Conservation (phyloP, 2,329 filamentous ascomycete genomes). For the Fusarium luffae region DNA sequence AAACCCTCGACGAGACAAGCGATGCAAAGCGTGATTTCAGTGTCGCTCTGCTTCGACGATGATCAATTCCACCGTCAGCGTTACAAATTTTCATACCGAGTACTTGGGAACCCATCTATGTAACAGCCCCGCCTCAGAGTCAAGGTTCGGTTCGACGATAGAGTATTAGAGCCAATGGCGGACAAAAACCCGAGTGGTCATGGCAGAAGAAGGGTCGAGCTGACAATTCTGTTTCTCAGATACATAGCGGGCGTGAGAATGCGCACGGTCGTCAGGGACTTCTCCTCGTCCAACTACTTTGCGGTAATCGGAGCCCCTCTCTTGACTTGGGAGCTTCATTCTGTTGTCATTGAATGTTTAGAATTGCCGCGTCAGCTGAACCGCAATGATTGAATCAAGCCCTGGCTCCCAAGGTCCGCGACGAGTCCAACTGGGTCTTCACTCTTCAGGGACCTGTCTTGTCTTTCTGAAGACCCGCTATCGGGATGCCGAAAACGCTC, state of each 20-base stretch:
- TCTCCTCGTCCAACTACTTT: constrained; percentile 7
- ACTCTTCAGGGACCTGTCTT: constrained; percentile 37
- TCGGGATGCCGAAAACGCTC: constrained; percentile 41
- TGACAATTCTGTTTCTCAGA: constrained; percentile 10
- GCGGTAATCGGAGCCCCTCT: constrained; percentile 18
- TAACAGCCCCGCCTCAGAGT: constrained; percentile 11
- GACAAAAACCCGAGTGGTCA: constrained; percentile 24
- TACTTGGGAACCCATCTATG: constrained; percentile 17
- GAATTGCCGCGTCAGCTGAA: constrained; percentile 38
- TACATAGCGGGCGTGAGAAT: constrained; percentile 18
- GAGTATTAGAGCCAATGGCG: constrained; percentile 6
- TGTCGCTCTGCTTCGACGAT: constrained; percentile 7
- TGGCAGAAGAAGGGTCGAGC: neutral
- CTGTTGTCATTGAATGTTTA: constrained; percentile 10
- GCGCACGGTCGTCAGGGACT: constrained; percentile 27
- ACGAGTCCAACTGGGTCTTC: constrained; percentile 34
- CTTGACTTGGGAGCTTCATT: constrained; percentile 1
- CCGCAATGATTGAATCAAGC: constrained; percentile 15
- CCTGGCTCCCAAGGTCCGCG: constrained; percentile 17
- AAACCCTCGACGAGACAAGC: constrained; percentile 11
- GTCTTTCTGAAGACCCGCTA: constrained; percentile 31
- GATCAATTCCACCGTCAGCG: constrained; percentile 15
- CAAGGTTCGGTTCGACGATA: constrained; percentile 18
- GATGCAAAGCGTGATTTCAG: constrained; percentile 13
- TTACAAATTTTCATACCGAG: constrained; percentile 12